Percentiles rank a stretch among this genome's conserved stretches.
phyloP scores from a whole-genome alignment of 768 basidiomycete genomes.

The Auriscalpium orientale region DNA sequence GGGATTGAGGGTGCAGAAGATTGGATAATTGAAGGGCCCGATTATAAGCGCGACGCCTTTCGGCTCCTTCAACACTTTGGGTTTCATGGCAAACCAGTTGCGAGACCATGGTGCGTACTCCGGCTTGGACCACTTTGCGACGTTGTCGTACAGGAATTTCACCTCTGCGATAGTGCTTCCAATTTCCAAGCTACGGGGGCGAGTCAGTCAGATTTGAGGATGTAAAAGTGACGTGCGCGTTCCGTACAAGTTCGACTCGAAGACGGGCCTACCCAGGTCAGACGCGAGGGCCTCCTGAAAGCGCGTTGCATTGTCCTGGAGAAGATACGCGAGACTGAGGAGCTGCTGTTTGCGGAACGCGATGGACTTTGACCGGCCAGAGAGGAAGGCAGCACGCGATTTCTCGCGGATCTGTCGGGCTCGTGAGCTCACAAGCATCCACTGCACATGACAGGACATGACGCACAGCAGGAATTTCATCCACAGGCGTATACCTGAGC shows the following conservation, averaged over 20 bases:
- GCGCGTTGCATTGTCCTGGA: constrained; percentile 62
- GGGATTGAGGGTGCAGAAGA: constrained; percentile 51
- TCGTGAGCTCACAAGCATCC: not conserved
- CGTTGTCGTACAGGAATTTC: constrained; percentile 46
- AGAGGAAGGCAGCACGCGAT: constrained; percentile 47
- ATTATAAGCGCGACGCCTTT: constrained; percentile 72
- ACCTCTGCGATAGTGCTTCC: constrained; percentile 41
- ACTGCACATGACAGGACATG: not conserved
- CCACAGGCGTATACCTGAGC: constrained; percentile 11
- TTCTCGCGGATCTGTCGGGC: constrained; percentile 43
- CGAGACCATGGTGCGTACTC: constrained; percentile 48
- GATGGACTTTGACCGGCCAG: constrained; percentile 60
- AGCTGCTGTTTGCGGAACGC: constrained; percentile 70
- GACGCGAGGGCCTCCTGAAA: constrained; percentile 49
- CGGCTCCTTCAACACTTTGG: constrained; percentile 63
- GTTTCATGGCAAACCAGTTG: constrained; percentile 51
- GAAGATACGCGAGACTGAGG: constrained; percentile 61
- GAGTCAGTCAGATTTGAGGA: not conserved
- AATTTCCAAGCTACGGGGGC: constrained; percentile 52
- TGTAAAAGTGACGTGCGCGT: not conserved
- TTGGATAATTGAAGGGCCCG: constrained; percentile 68
- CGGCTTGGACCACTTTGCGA: constrained; percentile 72
- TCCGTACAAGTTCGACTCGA: constrained; percentile 50
- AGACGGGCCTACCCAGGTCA: constrained; percentile 57
- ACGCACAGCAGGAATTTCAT: constrained; percentile 20